Evolutionary conservation across 768 basidiomycete genomes (phyloP).

Genomic region (Phlebiopsis gigantea): DNA sequence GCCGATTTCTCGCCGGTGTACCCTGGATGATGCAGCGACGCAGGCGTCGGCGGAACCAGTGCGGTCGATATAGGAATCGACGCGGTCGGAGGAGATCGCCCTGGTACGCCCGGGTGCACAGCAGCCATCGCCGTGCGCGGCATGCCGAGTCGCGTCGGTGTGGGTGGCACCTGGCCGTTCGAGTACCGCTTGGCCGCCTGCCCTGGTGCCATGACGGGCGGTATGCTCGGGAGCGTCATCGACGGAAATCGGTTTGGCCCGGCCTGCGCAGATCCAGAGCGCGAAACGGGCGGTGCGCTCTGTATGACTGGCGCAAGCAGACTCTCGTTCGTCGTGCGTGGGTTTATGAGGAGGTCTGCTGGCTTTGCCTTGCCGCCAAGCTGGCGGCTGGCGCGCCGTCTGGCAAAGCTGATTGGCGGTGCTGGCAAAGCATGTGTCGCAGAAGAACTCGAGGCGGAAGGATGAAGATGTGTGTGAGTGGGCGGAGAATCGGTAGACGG

Average conservation of each 20-base stretch:
- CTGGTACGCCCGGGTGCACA: conserved; percentile 23
- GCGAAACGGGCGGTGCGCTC: conserved; percentile 68
- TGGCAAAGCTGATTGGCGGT: conserved; percentile 73
- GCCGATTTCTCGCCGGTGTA: conserved; percentile 64
- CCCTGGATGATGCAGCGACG: conserved; percentile 54
- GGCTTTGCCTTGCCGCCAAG: conserved; percentile 66
- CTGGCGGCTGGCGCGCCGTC: conserved; percentile 62
- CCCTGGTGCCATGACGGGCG: conserved; percentile 37
- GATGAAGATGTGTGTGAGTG: conserved; percentile 18
- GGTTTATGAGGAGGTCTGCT: conserved; percentile 74
- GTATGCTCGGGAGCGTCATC: conserved; percentile 67
- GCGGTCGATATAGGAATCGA: conserved; percentile 65
- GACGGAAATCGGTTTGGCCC: conserved; percentile 37
- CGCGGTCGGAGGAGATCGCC: conserved; percentile 48
- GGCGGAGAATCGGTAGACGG: conserved; percentile 16
- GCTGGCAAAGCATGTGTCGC: conserved; percentile 49
- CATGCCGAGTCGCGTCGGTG: conserved; percentile 58
- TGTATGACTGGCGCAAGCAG: conserved; percentile 65
- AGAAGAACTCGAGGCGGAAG: conserved; percentile 23
- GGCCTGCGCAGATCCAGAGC: conserved; percentile 28
- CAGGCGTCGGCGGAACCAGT: conserved; percentile 65
- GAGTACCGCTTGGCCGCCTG: conserved; percentile 46
- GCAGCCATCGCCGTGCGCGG: conserved; percentile 29
- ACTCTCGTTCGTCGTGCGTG: conserved; percentile 46
- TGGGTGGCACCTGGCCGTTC: conserved; percentile 62